Base-by-base conservation (phyloP, 257 asterid species). In the Solanum ahanhuiri region DNA sequence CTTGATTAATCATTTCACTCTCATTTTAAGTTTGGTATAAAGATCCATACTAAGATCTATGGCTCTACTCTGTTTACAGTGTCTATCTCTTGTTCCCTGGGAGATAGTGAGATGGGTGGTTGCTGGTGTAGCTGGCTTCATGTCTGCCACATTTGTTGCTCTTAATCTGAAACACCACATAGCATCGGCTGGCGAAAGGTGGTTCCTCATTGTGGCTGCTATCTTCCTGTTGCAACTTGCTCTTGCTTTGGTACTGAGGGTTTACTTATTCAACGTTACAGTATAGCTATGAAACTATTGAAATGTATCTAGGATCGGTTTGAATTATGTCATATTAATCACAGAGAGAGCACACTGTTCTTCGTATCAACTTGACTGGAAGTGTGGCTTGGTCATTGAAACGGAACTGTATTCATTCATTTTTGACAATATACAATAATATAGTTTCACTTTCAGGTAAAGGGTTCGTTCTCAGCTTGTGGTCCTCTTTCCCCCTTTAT, bases 191-290 rank as follows among this genome's bases (percentile, higher is more conserved):
- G 99, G 99, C 33, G 99, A 97, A 88, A 93, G 98, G 81, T 97
- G 99, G 98, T 86, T 94, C 90, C 60, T 94, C 85, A 97, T 97
- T 82, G 98, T 96, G 83, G 96, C 95, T 35, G 98, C 91, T 85
- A 96, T 96, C 90, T 96, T 95, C 93, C 89, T 95, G 91, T 89
- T 96, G 95, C 98, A 97, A 92, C 94, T 97, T 54, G 98, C 98
- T 81, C 98, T 96, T 88, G 92, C 98, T 12, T 88, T 97, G 95
- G 99, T 91, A 77, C 93, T 95, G 57, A 93, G 89, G 90, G 87
- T 95, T 86, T 96, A 96, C 93, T 87, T 96, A 89, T 96, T 96
- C 93, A 95, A 95, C 2, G 90, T 95, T 85, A 81, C 93, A 18
- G 94, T 95, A 85, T 96, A 89, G 88, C 45, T 37, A 82, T 51